A percentile compares a stretch with the other conserved stretches of the same genome.
These are phyloP conservation scores for Clohesyomyces aquaticus DNA, from an alignment of 495 filamentous ascomycete species.

Conservation along the genomic window DNA sequence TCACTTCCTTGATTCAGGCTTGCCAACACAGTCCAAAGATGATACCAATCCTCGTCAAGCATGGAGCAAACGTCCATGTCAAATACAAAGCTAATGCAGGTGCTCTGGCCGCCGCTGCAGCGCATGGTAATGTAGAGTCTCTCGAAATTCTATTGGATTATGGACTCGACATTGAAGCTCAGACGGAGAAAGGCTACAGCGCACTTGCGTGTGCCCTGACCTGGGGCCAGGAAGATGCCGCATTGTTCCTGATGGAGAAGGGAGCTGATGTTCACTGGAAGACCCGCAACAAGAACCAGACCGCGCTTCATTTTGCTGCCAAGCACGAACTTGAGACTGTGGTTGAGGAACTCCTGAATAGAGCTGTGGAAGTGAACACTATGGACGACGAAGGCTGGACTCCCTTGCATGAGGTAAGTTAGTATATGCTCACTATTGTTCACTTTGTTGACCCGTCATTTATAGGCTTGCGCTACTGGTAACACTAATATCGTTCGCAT, in stretches of 20 bases:
- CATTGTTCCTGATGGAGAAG: slow-evolving; percentile 10
- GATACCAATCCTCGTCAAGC: slow-evolving; percentile 16
- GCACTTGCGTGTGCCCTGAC: slow-evolving; percentile 29
- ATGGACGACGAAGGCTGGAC: slow-evolving; percentile 20
- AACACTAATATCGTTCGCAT: slow-evolving; percentile 1
- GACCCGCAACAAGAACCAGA: slow-evolving; percentile 11
- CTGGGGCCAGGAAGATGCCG: slow-evolving; percentile 21
- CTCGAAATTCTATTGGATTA: slow-evolving; percentile 13
- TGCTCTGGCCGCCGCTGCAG: slow-evolving; percentile 24
- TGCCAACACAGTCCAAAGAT: slow-evolving; percentile 23
- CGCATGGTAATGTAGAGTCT: slow-evolving; percentile 23
- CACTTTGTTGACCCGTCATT: no score
- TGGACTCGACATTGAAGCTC: slow-evolving; percentile 19
- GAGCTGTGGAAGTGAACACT: slow-evolving; percentile 11
- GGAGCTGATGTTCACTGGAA: slow-evolving; percentile 21
- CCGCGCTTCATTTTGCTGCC: slow-evolving; percentile 28
- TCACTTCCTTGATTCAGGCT: slow-evolving; percentile 21
- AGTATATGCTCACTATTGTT: neutral
- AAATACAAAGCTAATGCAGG: slow-evolving; percentile 22
- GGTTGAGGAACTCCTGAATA: slow-evolving; percentile 4
- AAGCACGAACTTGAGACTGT: slow-evolving; percentile 9
- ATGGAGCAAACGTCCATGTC: slow-evolving; percentile 24
- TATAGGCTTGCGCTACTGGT: slow-evolving; percentile 20
- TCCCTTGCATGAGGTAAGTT: slow-evolving; percentile 27
- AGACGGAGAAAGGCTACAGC: slow-evolving; percentile 19